Conservation (phyloP, 1,139 yeast species). For the Debaryomycetaceae sp. region DNA sequence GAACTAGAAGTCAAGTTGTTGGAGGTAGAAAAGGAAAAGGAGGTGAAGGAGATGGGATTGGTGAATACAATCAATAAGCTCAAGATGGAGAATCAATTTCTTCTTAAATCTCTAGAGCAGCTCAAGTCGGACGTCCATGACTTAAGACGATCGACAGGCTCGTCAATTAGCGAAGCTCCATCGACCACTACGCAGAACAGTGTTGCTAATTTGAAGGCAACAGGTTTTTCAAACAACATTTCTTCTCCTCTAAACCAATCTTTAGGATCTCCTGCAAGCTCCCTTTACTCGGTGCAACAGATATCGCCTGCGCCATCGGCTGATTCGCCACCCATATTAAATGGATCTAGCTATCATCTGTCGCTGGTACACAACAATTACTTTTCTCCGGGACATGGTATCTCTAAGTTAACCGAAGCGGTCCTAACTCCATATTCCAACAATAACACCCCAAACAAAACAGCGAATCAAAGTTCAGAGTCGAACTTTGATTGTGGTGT, state of each 20-base stretch:
- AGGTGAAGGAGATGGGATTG: constrained; percentile 57
- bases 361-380: constrained; percentile 1
- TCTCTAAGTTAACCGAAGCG: constrained; percentile 13
- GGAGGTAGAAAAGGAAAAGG: constrained; percentile 65
- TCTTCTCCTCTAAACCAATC: constrained; percentile 8
- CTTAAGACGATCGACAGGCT: constrained; percentile 9
- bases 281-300: constrained; percentile 41
- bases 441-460: constrained; percentile 3
- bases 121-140: constrained; percentile 23
- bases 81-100: constrained; percentile 37
- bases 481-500: constrained; percentile 55
- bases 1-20: constrained; percentile 45
- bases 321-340: constrained; percentile 34
- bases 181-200: constrained; percentile 1
- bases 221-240: not conserved
- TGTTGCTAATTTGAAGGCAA: constrained; percentile 8
- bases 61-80: constrained; percentile 46
- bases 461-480: constrained; percentile 3
- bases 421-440: constrained; percentile 8
- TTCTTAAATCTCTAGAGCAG: constrained; percentile 35
- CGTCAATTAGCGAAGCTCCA: not conserved
- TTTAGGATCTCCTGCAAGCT: constrained; percentile 28
- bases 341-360: not conserved
- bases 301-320: constrained; percentile 57
- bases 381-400: constrained; percentile 13